Conservation (phyloP, 768 basidiomycete species). For the Amanita muscaria region DNA sequence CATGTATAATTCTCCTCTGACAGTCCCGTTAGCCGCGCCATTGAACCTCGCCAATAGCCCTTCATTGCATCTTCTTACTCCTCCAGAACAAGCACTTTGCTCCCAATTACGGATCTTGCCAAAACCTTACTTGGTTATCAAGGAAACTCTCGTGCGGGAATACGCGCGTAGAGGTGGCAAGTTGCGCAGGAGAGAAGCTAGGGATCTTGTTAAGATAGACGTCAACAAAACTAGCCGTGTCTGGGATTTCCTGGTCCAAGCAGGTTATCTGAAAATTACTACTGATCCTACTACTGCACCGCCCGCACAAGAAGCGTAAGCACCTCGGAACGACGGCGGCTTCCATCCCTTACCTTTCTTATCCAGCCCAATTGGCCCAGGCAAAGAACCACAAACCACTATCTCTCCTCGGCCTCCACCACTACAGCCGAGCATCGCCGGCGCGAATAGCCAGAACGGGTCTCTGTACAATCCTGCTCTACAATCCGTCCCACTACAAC, state of each 20-base stretch:
- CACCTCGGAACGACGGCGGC: neutral
- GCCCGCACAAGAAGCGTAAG: conserved; percentile 4
- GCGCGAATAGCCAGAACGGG: conserved; percentile 30
- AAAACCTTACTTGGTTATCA: conserved; percentile 92
- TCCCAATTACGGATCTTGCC: conserved; percentile 86
- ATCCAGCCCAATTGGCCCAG: too few relatives aligned
- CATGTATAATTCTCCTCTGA: conserved; percentile 1
- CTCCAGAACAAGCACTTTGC: conserved; percentile 82
- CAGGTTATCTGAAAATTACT: conserved; percentile 71
- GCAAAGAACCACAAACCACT: conserved; percentile 1
- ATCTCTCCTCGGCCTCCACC: conserved; percentile 1
- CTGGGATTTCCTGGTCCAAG: conserved; percentile 88
- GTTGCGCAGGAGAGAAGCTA: conserved; percentile 79
- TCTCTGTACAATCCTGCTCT: conserved; percentile 27
- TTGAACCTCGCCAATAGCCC: conserved; percentile 89
- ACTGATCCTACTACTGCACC: conserved; percentile 26
- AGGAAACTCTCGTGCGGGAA: conserved; percentile 90
- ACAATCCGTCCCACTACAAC: conserved; percentile 21
- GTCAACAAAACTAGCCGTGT: conserved; percentile 88
- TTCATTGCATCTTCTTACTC: conserved; percentile 82
- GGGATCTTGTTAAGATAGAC: conserved; percentile 87
- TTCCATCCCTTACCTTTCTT: too few relatives aligned
- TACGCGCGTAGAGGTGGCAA: conserved; percentile 86
- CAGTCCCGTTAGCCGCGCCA: conserved; percentile 35
- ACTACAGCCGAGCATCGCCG: conserved; percentile 14